Conservation (phyloP, 2,329 filamentous ascomycete species). For the Botrytis fabae region DNA sequence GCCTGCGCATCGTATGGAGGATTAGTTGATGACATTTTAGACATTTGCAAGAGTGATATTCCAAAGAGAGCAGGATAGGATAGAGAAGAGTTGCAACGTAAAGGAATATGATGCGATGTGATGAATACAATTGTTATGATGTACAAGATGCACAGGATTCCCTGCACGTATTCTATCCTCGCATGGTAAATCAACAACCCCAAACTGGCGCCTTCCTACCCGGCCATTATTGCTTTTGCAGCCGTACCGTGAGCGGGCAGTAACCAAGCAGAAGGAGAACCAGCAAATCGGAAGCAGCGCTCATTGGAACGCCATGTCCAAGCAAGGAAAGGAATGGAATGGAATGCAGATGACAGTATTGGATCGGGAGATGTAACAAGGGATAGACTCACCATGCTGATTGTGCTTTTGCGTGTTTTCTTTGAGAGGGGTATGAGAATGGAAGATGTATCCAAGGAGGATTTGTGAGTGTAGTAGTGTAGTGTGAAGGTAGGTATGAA, state of each 20-base stretch:
- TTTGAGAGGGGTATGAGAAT: not conserved
- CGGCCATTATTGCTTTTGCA: not conserved
- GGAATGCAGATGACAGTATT: not conserved
- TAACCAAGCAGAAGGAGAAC: not conserved
- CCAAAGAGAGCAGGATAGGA: not conserved
- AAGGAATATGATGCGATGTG: not conserved
- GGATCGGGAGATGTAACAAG: not conserved
- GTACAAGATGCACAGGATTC: not conserved
- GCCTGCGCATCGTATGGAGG: conserved; percentile 52
- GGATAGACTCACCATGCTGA: conserved; percentile 17
- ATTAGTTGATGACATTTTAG: conserved; percentile 34
- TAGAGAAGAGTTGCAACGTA: not conserved
- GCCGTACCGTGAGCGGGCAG: not conserved
- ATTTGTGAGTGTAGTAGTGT: not conserved
- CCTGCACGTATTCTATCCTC: not conserved
- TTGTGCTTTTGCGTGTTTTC: not conserved
- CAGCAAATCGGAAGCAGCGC: conserved; percentile 6
- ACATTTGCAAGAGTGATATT: not conserved
- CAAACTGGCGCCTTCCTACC: not conserved
- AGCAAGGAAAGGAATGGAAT: conserved; percentile 12
- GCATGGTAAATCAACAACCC: not conserved
- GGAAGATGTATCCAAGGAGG: not conserved
- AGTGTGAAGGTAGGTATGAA: not conserved
- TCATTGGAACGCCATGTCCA: not conserved
- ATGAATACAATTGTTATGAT: not conserved